A percentile compares a stretch with the other conserved stretches of the same genome.
phyloP scores from a whole-genome alignment of 345 rosid genomes.

The Lumnitzera racemosa region DNA sequence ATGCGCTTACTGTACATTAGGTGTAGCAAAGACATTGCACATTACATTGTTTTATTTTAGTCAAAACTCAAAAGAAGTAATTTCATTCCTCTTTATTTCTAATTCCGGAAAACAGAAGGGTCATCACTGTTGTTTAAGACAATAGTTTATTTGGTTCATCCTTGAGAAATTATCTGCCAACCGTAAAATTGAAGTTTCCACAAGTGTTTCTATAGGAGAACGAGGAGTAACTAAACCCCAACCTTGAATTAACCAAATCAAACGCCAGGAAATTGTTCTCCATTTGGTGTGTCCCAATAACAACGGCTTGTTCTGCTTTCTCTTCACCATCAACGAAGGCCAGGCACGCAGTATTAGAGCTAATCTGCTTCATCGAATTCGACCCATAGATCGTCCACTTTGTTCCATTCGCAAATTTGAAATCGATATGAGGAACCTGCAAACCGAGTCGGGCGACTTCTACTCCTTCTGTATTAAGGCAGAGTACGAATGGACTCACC shows the following conservation, averaged over 20 bases:
- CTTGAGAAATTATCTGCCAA: neutral
- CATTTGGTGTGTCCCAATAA: slow-evolving; percentile 27
- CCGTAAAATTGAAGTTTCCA: slow-evolving; percentile 8
- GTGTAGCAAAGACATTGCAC: too few relatives aligned
- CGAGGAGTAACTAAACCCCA: slow-evolving; percentile 26
- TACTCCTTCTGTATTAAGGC: slow-evolving; percentile 1
- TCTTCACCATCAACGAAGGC: neutral
- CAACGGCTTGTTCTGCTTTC: slow-evolving; percentile 12
- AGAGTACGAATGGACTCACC: neutral
- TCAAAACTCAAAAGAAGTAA: too few relatives aligned
- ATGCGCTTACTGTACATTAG: too few relatives aligned
- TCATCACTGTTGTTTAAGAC: too few relatives aligned
- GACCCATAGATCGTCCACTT: neutral
- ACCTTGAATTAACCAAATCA: slow-evolving; percentile 16
- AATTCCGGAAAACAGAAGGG: too few relatives aligned
- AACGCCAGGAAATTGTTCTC: slow-evolving; percentile 26
- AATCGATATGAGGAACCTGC: neutral
- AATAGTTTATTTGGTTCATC: too few relatives aligned
- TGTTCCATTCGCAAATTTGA: neutral
- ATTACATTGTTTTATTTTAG: too few relatives aligned
- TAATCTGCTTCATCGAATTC: neutral
- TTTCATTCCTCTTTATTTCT: too few relatives aligned
- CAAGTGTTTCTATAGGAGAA: slow-evolving; percentile 2
- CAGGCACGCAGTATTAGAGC: neutral
- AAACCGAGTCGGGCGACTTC: neutral